Evolutionary conservation across 345 rosid genomes (phyloP).

Genomic region (Aethionema arabicum): DNA sequence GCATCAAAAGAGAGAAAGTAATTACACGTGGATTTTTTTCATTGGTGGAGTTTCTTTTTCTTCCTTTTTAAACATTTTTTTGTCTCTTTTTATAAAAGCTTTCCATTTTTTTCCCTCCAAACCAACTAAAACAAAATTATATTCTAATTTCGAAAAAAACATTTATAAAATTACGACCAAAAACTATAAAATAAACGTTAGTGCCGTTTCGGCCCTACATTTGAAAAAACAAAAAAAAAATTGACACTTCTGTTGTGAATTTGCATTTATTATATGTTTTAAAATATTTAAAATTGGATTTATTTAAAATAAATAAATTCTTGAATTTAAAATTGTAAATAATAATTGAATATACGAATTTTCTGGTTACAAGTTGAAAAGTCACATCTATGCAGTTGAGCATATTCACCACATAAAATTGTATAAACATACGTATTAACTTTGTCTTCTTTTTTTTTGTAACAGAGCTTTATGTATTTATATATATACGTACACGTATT

Average conservation of each 20-base stretch:
- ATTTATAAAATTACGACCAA: no score
- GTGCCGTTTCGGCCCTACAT: slow-evolving; percentile 30
- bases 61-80: no score
- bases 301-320: neutral
- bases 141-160: neutral
- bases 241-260: slow-evolving; percentile 13
- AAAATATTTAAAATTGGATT: slow-evolving; percentile 14
- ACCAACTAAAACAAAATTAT: slow-evolving; percentile 19
- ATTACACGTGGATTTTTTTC: slow-evolving; percentile 20
- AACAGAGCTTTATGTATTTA: no score
- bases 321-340: neutral
- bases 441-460: no score
- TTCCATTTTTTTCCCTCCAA: slow-evolving; percentile 39
- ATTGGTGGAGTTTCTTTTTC: slow-evolving; percentile 7
- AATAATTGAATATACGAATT: slow-evolving; percentile 15
- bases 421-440: slow-evolving; percentile 16
- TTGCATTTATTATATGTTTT: slow-evolving; percentile 18
- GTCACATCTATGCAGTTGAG: slow-evolving; percentile 38
- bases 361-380: slow-evolving; percentile 36
- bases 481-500: neutral
- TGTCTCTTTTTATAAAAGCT: slow-evolving; percentile 24
- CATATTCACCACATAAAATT: slow-evolving; percentile 17
- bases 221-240: neutral
- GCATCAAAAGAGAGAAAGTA: neutral
- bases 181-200: neutral